Conservation (phyloP, 441 rosid species). For the Populus tomentosa region DNA sequence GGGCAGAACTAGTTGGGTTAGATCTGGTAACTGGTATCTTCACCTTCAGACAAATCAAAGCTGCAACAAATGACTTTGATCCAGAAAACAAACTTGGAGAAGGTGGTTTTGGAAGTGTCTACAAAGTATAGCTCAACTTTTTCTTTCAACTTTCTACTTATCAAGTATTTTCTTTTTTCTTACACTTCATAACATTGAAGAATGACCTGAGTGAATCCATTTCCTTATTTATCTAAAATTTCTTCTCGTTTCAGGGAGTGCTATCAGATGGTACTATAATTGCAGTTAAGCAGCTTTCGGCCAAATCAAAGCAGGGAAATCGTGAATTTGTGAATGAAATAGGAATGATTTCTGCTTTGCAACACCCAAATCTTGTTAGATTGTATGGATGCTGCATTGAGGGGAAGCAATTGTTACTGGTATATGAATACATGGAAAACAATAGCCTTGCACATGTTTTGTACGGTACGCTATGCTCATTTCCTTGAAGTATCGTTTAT, state of each 20-base stretch:
- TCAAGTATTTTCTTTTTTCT: not conserved
- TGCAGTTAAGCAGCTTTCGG: slow-evolving; percentile 77
- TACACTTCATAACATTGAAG: not conserved
- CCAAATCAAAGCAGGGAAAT: slow-evolving; percentile 74
- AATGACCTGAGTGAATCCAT: not conserved
- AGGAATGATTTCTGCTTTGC: slow-evolving; percentile 59
- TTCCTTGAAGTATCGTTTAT: not conserved
- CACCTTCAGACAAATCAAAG: slow-evolving; percentile 28
- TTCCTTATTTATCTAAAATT: not conserved
- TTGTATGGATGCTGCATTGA: slow-evolving; percentile 55
- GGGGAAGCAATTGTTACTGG: slow-evolving; percentile 46
- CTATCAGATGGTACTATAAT: slow-evolving; percentile 54
- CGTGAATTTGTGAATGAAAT: slow-evolving; percentile 79
- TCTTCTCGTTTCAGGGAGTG: slow-evolving; percentile 45
- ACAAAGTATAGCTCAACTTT: slow-evolving; percentile 16
- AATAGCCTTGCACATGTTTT: slow-evolving; percentile 49
- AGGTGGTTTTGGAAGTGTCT: slow-evolving; percentile 36
- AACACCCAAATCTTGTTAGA: slow-evolving; percentile 56
- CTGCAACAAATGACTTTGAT: slow-evolving; percentile 27
- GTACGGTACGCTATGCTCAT: slow-evolving; percentile 32
- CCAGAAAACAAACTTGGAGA: slow-evolving; percentile 30
- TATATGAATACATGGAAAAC: slow-evolving; percentile 59
- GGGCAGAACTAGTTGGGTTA: slow-evolving; percentile 12
- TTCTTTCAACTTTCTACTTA: not conserved
- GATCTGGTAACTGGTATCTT: slow-evolving; percentile 24